These are phyloP conservation scores for Trichoderma sp. DNA, from an alignment of 2,329 filamentous ascomycete species.

Conservation along the genomic window DNA sequence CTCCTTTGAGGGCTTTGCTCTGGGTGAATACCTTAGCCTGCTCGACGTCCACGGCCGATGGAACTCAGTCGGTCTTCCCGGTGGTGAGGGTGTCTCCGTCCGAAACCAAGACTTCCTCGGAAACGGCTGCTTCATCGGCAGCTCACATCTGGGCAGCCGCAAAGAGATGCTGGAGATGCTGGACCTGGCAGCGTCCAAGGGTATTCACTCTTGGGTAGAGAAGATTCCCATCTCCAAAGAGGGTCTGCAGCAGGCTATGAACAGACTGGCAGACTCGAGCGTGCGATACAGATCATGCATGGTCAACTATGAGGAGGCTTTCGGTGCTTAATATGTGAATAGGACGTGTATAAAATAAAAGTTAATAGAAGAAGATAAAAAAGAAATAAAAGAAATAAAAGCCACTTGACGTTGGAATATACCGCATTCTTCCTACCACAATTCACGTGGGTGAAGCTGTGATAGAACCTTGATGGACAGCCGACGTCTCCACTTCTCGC, in stretches of 20 bases:
- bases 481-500: background rate
- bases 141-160: constrained; percentile 67
- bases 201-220: constrained; percentile 68
- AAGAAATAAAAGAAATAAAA: background rate
- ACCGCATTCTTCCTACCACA: background rate
- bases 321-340: constrained; percentile 46
- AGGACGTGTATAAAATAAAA: background rate
- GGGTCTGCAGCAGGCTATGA: constrained; percentile 66
- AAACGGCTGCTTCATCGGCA: constrained; percentile 72
- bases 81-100: constrained; percentile 68
- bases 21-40: constrained; percentile 69
- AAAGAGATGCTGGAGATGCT: constrained; percentile 71
- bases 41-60: constrained; percentile 80
- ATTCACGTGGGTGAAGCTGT: background rate
- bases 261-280: constrained; percentile 66
- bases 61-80: constrained; percentile 76
- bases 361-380: background rate
- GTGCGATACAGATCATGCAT: constrained; percentile 75
- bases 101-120: constrained; percentile 70
- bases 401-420: background rate
- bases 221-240: constrained; percentile 70
- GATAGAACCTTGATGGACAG: constrained; percentile 1
- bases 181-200: constrained; percentile 66
- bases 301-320: constrained; percentile 66
- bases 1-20: constrained; percentile 64